Evolutionary conservation across 257 asterid genomes (phyloP), one percentile per base, ranked within the genome.

Genomic region (Solanum piurae): DNA sequence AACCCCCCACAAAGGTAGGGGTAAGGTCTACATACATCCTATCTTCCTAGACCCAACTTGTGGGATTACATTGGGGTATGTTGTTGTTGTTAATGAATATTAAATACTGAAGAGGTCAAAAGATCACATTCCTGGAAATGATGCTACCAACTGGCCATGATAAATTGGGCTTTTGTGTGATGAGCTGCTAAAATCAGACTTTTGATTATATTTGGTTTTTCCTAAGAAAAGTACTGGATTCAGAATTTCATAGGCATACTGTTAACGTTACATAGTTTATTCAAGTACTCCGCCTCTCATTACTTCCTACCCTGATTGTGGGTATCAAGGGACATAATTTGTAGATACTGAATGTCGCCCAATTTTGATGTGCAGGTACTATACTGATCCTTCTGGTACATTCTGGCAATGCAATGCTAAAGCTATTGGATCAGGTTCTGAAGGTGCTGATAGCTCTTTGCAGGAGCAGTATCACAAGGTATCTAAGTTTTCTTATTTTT

Each of bases 361-460:
- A n/a, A 76, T 76, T 76, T 31, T 46, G 74, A 55, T 84, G 77
- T 33, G 31, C 93, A 94, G 96, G 74, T 94, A 94, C 92, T 91
- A 92, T 7, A 93, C 94, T 8, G 96, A 94, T 86, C 96, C 94
- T 12, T 93, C 96, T 33, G 98, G 96, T 37, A 94, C 98, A 46
- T 94, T 94, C 92, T 94, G 96, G 95, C 96, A 93, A 89, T 93
- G 96, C 87, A 92, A 92, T 89, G 98, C 98, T 66, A 94, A 94
- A 88, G 96, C 98, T 86, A 94, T 94, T 64, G 98, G 95, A 27
- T 93, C 96, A 27, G 94, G 96, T 55, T 94, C 96, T 5, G 96
- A 93, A 92, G 98, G 96, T 49, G 98, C 98, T 87, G 98, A 94
- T 84, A 79, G 85, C 66, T 79, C 85, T 79, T 79, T 79, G 66